phyloP scores from a whole-genome alignment of 345 rosid genomes.

The Heritiera fomes region DNA sequence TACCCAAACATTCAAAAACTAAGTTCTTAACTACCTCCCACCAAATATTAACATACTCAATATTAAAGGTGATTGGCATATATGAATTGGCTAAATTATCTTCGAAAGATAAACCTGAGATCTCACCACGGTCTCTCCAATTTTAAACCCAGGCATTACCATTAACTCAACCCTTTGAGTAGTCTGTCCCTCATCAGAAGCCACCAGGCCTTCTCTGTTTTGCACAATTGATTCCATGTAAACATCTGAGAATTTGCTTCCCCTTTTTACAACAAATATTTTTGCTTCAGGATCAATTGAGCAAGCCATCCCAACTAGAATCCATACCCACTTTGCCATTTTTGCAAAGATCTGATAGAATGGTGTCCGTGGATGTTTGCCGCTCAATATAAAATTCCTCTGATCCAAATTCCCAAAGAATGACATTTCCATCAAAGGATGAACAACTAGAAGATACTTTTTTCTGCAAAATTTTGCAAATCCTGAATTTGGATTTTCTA shows the following conservation, averaged over 20 bases:
- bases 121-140: slow-evolving; percentile 41
- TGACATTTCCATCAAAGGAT: slow-evolving; percentile 56
- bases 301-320: slow-evolving; percentile 47
- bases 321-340: slow-evolving; percentile 69
- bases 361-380: slow-evolving; percentile 62
- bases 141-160: slow-evolving; percentile 64
- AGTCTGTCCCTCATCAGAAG: slow-evolving; percentile 19
- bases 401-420: slow-evolving; percentile 68
- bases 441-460: slow-evolving; percentile 61
- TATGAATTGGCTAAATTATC: slow-evolving; percentile 4
- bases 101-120: slow-evolving; percentile 55
- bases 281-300: slow-evolving; percentile 48
- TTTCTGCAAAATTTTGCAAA: slow-evolving; percentile 51
- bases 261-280: slow-evolving; percentile 46
- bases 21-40: slow-evolving; percentile 13
- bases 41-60: slow-evolving; percentile 11
- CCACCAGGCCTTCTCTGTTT: slow-evolving; percentile 1
- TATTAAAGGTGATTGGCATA: slow-evolving; percentile 3
- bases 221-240: slow-evolving; percentile 49
- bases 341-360: slow-evolving; percentile 55
- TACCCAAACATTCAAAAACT: slow-evolving; percentile 10
- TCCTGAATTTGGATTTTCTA: slow-evolving; percentile 44
- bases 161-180: slow-evolving; percentile 49
- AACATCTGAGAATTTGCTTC: slow-evolving; percentile 46
- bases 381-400: slow-evolving; percentile 47